Evolutionary conservation across 805 yeast species (phyloP).

Genomic region (Metschnikowia reukaufii): DNA sequence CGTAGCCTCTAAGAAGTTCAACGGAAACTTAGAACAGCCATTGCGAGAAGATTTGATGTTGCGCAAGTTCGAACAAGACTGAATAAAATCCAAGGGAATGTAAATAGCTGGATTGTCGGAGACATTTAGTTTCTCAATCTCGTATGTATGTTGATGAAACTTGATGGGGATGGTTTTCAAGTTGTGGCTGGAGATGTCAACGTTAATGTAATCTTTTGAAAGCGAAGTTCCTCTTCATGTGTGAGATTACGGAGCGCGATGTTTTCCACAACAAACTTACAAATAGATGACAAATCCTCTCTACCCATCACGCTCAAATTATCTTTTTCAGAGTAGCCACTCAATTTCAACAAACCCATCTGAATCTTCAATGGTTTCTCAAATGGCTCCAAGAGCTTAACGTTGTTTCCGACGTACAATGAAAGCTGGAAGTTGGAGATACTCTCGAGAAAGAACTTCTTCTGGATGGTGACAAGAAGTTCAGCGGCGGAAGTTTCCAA

Average conservation of each 20-base stretch:
- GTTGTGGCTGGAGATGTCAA: constrained; percentile 69
- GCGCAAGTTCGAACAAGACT: constrained; percentile 70
- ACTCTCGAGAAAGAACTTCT: constrained; percentile 72
- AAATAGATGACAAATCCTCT: constrained; percentile 78
- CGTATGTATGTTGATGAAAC: constrained; percentile 75
- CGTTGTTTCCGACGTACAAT: constrained; percentile 70
- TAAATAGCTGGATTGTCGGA: constrained; percentile 84
- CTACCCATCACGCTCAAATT: constrained; percentile 75
- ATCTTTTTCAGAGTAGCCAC: constrained; percentile 81
- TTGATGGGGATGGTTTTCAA: constrained; percentile 83
- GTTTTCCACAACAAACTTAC: constrained; percentile 73
- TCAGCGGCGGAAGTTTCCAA: constrained; percentile 77
- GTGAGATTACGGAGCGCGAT: constrained; percentile 60
- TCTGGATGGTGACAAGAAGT: constrained; percentile 64
- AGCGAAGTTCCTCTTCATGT: constrained; percentile 70
- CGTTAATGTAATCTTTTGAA: constrained; percentile 66
- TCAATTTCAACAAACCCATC: constrained; percentile 63
- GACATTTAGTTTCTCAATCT: constrained; percentile 77
- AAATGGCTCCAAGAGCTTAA: constrained; percentile 66
- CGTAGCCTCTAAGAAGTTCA: constrained; percentile 66
- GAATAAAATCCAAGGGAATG: constrained; percentile 82
- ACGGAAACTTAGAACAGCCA: constrained; percentile 73
- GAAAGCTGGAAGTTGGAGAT: constrained; percentile 75
- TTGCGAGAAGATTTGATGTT: constrained; percentile 68
- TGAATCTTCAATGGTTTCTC: constrained; percentile 81